These are phyloP conservation scores for Ceratocystiopsis minuta DNA, from an alignment of 2,329 filamentous ascomycete species.

Conservation along the genomic window DNA sequence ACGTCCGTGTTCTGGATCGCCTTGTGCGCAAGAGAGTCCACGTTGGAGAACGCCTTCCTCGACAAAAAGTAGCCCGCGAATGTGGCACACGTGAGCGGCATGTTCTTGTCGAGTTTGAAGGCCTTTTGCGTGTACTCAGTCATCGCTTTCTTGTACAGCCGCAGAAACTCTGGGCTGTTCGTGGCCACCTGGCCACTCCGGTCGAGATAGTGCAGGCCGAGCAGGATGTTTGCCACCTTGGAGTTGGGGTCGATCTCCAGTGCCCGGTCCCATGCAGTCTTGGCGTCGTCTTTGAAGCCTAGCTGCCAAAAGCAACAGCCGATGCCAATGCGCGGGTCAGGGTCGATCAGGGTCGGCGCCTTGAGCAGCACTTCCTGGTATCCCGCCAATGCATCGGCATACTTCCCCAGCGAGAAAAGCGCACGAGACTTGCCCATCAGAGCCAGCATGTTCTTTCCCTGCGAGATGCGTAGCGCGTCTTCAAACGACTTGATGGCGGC, in stretches of 20 bases:
- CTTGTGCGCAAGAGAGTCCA: conserved; percentile 74
- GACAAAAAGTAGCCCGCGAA: conserved; percentile 84
- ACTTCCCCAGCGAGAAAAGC: conserved; percentile 72
- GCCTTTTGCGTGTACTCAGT: conserved; percentile 85
- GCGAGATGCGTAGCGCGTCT: conserved; percentile 71
- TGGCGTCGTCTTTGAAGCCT: conserved; percentile 84
- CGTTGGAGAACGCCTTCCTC: conserved; percentile 60
- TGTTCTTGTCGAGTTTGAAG: conserved; percentile 82
- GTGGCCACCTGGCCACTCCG: conserved; percentile 67
- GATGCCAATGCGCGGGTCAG: conserved; percentile 88
- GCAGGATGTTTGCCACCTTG: conserved; percentile 75
- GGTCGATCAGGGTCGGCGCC: conserved; percentile 76
- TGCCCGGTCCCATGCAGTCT: conserved; percentile 72
- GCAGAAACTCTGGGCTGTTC: conserved; percentile 68
- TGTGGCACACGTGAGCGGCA: conserved; percentile 74
- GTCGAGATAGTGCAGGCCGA: conserved; percentile 81
- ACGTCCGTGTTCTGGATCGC: conserved; percentile 93
- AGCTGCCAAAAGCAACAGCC: conserved; percentile 96
- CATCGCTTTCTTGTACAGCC: conserved; percentile 83
- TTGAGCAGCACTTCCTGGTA: conserved; percentile 80
- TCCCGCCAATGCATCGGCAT: conserved; percentile 59
- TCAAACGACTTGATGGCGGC: conserved; percentile 87
- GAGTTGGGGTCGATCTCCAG: conserved; percentile 67
- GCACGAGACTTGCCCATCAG: conserved; percentile 77
- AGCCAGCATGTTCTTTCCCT: conserved; percentile 79